A percentile compares a stretch with the other conserved stretches of the same genome.
Conservation (phyloP, 768 basidiomycete genomes). For the Lenzites betulinus region DNA sequence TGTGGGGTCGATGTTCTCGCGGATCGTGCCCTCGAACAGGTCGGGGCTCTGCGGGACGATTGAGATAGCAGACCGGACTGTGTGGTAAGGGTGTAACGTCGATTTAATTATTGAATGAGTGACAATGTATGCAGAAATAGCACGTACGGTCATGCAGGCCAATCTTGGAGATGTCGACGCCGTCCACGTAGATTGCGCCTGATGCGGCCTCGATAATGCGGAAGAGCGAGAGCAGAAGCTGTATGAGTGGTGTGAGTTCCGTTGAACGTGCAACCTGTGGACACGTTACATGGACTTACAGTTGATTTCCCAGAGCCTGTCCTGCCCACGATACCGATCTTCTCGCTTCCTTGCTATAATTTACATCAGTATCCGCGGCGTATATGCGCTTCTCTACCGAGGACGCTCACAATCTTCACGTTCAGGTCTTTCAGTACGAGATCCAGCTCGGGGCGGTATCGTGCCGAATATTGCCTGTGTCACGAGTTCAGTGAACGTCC, state of each 20-base stretch:
- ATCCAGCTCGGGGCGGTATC: slow-evolving; percentile 81
- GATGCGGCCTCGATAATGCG: slow-evolving; percentile 71
- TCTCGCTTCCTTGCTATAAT: slow-evolving; percentile 52
- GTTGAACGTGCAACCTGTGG: not conserved
- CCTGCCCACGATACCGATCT: slow-evolving; percentile 86
- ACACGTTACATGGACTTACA: slow-evolving; percentile 39
- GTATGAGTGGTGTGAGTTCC: not conserved
- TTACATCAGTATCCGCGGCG: not conserved
- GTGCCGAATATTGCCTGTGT: slow-evolving; percentile 65
- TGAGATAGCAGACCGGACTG: slow-evolving; percentile 76
- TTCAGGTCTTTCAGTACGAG: slow-evolving; percentile 77
- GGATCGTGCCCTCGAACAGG: slow-evolving; percentile 48
- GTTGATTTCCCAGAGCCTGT: slow-evolving; percentile 85
- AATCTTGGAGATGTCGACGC: slow-evolving; percentile 72
- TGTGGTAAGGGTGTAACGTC: not conserved
- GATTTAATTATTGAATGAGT: not conserved
- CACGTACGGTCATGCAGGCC: slow-evolving; percentile 70
- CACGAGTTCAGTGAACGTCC: not conserved
- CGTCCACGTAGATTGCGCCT: slow-evolving; percentile 73
- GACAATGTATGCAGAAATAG: not conserved
- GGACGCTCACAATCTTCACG: slow-evolving; percentile 58
- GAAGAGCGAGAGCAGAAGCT: slow-evolving; percentile 73
- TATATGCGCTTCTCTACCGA: not conserved
- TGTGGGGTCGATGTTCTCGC: slow-evolving; percentile 90
- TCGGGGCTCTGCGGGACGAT: slow-evolving; percentile 86